phyloP scores from a whole-genome alignment of 176 grass and related monocot genomes.

The Coix lacrymajobi region DNA sequence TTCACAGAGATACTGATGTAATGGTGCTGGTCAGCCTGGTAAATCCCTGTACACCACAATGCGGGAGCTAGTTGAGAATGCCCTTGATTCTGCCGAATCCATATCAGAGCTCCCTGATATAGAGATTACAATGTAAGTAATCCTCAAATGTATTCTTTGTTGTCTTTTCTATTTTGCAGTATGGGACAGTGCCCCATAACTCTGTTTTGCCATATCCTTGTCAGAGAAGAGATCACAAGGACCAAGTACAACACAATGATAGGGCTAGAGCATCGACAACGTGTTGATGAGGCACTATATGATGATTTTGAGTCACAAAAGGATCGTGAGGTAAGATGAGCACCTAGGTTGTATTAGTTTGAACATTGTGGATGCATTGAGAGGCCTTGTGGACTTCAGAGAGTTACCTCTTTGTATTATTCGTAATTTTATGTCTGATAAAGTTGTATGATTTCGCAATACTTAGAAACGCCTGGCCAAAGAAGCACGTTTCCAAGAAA shows the following conservation, averaged over 20 bases:
- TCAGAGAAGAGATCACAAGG: constrained; percentile 90
- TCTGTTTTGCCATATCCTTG: constrained; percentile 1
- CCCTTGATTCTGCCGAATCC: constrained; percentile 95
- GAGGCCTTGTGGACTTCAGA: neutral
- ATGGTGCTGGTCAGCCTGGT: constrained; percentile 52
- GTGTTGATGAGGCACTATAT: constrained; percentile 82
- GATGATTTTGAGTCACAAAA: constrained; percentile 98
- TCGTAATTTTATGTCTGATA: constrained; percentile 17
- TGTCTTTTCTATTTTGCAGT: neutral
- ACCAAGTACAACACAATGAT: constrained; percentile 98
- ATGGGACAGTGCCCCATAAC: neutral
- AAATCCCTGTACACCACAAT: constrained; percentile 96
- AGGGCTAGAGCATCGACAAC: constrained; percentile 76
- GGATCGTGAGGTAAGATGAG: constrained; percentile 70
- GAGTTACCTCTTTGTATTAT: neutral
- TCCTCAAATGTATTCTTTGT: neutral
- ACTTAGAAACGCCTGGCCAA: constrained; percentile 84
- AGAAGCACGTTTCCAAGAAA: constrained; percentile 91
- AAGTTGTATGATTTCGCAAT: constrained; percentile 9
- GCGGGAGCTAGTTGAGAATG: constrained; percentile 92
- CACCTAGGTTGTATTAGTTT: neutral
- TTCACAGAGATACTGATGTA: neutral
- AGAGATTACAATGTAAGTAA: constrained; percentile 73
- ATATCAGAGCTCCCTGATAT: constrained; percentile 73
- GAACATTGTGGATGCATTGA: neutral